These are phyloP conservation scores for Pyricularia sp. DNA, from an alignment of 2,329 filamentous ascomycete species.

Conservation along the genomic window DNA sequence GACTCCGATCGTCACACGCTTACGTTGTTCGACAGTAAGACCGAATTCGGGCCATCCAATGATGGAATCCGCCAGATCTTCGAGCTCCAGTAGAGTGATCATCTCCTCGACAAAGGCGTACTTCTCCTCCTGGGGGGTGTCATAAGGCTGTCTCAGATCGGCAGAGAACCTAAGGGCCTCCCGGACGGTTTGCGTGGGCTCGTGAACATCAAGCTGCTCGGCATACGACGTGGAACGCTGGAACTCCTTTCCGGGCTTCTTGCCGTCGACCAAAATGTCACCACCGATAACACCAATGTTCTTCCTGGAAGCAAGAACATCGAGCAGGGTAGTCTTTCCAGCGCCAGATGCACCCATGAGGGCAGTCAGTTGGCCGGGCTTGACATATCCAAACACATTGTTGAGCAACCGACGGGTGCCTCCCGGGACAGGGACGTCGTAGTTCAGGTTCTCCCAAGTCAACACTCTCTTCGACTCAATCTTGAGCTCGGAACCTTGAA, in stretches of 20 bases:
- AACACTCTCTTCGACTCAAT: constrained; percentile 58
- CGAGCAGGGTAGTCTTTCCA: constrained; percentile 77
- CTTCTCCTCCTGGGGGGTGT: constrained; percentile 44
- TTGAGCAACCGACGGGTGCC: constrained; percentile 47
- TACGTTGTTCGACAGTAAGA: constrained; percentile 55
- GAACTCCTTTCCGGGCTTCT: constrained; percentile 48
- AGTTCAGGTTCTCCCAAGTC: constrained; percentile 81
- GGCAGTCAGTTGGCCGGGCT: constrained; percentile 65
- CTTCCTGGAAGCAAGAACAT: constrained; percentile 58
- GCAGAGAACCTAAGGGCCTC: constrained; percentile 57
- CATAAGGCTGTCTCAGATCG: constrained; percentile 46
- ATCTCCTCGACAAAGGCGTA: constrained; percentile 50
- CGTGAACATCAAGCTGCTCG: constrained; percentile 54
- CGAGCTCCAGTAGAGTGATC: constrained; percentile 49
- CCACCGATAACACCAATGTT: constrained; percentile 51
- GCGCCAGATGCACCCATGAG: constrained; percentile 80
- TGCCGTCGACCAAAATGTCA: constrained; percentile 47
- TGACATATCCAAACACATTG: constrained; percentile 58
- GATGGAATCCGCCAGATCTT: constrained; percentile 47
- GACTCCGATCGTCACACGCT: constrained; percentile 84
- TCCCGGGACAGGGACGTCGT: constrained; percentile 55
- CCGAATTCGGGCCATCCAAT: constrained; percentile 58
- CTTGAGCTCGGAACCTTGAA: constrained; percentile 38
- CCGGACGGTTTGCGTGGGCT: constrained; percentile 52
- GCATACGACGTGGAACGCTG: constrained; percentile 54